Evolutionary conservation across 768 basidiomycete species (phyloP).

Genomic region (Porpolomopsis calyptriformis): DNA sequence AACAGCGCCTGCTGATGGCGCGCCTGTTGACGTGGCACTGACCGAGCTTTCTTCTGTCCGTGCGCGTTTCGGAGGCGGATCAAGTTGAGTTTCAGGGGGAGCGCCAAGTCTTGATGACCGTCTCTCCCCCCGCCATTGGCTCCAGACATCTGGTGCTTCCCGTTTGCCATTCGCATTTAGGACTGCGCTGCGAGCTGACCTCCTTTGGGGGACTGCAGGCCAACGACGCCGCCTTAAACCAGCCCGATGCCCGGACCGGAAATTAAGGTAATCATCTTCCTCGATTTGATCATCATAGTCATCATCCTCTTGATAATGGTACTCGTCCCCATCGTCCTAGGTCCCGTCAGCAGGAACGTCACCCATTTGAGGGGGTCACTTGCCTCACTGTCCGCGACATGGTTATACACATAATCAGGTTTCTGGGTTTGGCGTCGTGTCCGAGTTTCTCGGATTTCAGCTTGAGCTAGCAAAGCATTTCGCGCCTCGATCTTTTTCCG

Average conservation of each 20-base stretch:
- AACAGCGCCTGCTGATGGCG: conserved; percentile 22
- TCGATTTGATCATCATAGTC: conserved; percentile 55
- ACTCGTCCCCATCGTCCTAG: conserved; percentile 56
- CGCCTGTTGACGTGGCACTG: conserved; percentile 42
- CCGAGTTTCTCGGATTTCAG: conserved; percentile 69
- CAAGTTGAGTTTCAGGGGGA: conserved; percentile 30
- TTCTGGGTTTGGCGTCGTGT: conserved; percentile 62
- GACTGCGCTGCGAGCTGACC: conserved; percentile 42
- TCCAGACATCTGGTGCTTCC: conserved; percentile 41
- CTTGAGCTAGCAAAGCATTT: conserved; percentile 54
- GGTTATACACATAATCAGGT: conserved; percentile 75
- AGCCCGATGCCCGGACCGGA: conserved; percentile 32
- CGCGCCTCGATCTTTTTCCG: conserved; percentile 63
- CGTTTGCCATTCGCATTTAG: conserved; percentile 46
- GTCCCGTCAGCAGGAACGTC: conserved; percentile 21
- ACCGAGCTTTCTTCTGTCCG: conserved; percentile 67
- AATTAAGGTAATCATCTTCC: conserved; percentile 40
- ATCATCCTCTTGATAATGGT: conserved; percentile 53
- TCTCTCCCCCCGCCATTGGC: conserved; percentile 64
- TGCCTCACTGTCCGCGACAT: conserved; percentile 56
- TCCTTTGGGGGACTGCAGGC: conserved; percentile 31
- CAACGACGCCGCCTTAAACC: conserved; percentile 27
- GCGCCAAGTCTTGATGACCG: conserved; percentile 61
- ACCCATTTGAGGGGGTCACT: conserved; percentile 22
- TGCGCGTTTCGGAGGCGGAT: conserved; percentile 53